Conservation (phyloP, 2,329 filamentous ascomycete species). For the Allantophomopsis lycopodina region DNA sequence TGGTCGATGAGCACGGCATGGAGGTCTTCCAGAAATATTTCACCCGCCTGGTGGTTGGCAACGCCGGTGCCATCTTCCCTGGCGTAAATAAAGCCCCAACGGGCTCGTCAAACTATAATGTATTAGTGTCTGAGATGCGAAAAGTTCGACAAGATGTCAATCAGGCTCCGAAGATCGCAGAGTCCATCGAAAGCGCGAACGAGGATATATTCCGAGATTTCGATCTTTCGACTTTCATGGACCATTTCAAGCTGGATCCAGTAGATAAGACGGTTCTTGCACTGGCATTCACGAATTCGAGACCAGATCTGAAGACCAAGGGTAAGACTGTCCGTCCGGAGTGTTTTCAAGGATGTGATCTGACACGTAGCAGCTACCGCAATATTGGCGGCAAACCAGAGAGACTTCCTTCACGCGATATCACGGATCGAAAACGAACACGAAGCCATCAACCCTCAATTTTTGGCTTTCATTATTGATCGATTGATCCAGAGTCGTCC, state of each 20-base stretch:
- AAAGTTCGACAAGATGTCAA: conserved; percentile 71
- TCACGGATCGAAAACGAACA: conserved; percentile 50
- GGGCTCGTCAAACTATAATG: conserved; percentile 69
- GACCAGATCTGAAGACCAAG: conserved; percentile 76
- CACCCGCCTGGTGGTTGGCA: conserved; percentile 78
- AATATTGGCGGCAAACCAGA: conserved; percentile 71
- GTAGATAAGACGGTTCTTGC: conserved; percentile 79
- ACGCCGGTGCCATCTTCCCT: conserved; percentile 84
- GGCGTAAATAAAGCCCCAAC: conserved; percentile 59
- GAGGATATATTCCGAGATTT: conserved; percentile 94
- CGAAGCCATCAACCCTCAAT: conserved; percentile 51
- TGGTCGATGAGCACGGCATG: conserved; percentile 97
- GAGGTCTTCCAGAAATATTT: conserved; percentile 97
- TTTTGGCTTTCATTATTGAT: conserved; percentile 71
- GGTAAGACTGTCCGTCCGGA: conserved; percentile 35
- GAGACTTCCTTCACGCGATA: conserved; percentile 64
- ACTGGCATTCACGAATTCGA: conserved; percentile 76
- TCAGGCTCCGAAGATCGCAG: conserved; percentile 82
- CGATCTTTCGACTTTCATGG: conserved; percentile 87
- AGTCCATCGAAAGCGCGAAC: conserved; percentile 80
- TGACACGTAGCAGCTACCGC: conserved; percentile 31
- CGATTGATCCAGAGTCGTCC: conserved; percentile 79
- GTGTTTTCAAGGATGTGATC: background rate
- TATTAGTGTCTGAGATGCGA: conserved; percentile 72
- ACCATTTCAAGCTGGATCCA: conserved; percentile 88